These are phyloP conservation scores for Exophiala alcalophila DNA, from an alignment of 2,329 filamentous ascomycete species.

Conservation along the genomic window DNA sequence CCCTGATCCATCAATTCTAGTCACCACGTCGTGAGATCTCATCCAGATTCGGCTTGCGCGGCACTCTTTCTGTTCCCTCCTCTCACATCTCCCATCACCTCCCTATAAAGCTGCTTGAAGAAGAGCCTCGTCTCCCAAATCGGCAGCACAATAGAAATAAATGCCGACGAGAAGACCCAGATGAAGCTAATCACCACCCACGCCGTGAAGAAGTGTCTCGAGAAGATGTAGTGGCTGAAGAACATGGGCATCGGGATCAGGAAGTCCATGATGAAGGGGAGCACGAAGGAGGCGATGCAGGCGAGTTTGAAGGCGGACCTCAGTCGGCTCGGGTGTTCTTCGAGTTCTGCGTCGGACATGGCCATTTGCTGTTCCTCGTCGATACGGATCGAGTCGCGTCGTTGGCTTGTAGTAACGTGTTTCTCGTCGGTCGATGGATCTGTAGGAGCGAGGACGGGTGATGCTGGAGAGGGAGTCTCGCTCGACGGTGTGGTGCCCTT, in stretches of 20 bases:
- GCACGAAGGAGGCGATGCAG: constrained; percentile 55
- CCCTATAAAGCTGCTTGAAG: constrained; percentile 22
- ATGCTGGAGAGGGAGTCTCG: constrained; percentile 8
- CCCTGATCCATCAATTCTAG: too few species aligned
- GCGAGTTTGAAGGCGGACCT: constrained; percentile 46
- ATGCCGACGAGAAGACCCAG: constrained; percentile 54
- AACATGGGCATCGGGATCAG: constrained; percentile 94
- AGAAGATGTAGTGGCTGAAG: constrained; percentile 74
- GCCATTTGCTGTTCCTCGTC: constrained; percentile 32
- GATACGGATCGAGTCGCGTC: constrained; percentile 24
- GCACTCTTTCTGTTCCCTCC: neutral
- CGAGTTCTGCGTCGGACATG: constrained; percentile 28
- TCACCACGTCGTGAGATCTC: too few species aligned
- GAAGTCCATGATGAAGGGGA: constrained; percentile 70
- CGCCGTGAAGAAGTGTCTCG: constrained; percentile 75
- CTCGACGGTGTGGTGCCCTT: constrained; percentile 3
- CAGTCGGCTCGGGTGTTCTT: constrained; percentile 35
- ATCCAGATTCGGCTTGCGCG: too few species aligned
- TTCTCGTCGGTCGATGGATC: constrained; percentile 12
- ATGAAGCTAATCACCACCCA: constrained; percentile 75
- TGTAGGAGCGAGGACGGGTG: constrained; percentile 4
- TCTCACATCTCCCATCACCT: constrained; percentile 13
- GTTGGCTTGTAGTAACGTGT: neutral
- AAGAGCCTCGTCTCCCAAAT: constrained; percentile 42
- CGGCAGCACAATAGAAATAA: constrained; percentile 42